phyloP scores from a whole-genome alignment of 1,284 basidiomycete species.

The Lentinula novae-zelandiae region DNA sequence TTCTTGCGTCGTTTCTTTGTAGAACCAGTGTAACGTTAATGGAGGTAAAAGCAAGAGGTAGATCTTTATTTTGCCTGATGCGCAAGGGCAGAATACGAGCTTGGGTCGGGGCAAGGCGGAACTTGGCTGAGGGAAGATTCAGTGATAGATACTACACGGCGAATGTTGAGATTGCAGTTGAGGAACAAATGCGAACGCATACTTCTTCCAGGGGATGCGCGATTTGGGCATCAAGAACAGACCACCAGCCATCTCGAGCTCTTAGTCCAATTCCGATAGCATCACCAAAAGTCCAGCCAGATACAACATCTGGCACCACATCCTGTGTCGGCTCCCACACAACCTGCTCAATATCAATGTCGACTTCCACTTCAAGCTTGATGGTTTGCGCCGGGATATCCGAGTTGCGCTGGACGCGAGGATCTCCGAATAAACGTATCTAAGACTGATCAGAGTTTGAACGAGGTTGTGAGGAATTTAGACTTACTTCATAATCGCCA shows the following conservation, averaged over 20 bases:
- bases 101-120: constrained; percentile 57
- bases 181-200: constrained; percentile 1
- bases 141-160: neutral
- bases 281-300: constrained; percentile 64
- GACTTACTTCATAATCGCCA: constrained; percentile 69
- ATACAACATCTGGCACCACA: constrained; percentile 59
- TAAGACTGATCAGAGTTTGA: constrained; percentile 23
- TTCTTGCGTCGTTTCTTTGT: neutral
- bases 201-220: constrained; percentile 15
- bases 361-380: constrained; percentile 39
- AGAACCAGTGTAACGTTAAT: neutral
- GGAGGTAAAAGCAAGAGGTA: constrained; percentile 8
- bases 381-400: constrained; percentile 50
- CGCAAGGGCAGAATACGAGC: constrained; percentile 51
- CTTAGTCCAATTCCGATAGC: constrained; percentile 61
- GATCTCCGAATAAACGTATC: constrained; percentile 80
- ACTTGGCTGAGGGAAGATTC: neutral
- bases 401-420: constrained; percentile 32
- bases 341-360: constrained; percentile 26
- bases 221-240: constrained; percentile 15
- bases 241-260: constrained; percentile 50
- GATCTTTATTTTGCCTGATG: constrained; percentile 33
- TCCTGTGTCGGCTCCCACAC: constrained; percentile 48
- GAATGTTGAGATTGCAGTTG: neutral
- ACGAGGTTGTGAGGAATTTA: neutral